Base-by-base conservation (phyloP, 441 rosid species). In the Melastoma candidum region DNA sequence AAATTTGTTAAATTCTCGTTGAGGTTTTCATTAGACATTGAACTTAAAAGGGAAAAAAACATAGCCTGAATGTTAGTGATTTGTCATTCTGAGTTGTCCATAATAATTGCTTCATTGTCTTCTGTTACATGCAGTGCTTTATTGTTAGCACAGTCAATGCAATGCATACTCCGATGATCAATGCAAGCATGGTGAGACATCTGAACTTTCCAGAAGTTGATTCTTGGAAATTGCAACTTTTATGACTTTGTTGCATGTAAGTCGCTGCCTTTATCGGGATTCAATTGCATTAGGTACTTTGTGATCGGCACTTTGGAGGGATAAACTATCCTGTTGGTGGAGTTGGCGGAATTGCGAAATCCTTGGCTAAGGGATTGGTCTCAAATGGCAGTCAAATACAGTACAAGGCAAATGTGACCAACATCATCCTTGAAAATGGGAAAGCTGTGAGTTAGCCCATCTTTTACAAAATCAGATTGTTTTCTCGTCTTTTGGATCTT, bases 251-350 rank as follows among this genome's bases (percentile, higher is more conserved):
- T 17, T 17, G 22, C 22, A 17, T 17, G 22, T 17, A 17, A 17
- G 22, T 17, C 1, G 22, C 22, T 17, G 22, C 22, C 22, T 17
- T 47, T 45, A 45, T 60, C 49, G 44, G 53, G 56, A 36, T 52
- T 50, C 3, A 49, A 44, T 63, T 65, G 64, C 64, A 54, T 65
- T 76, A 88, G 97, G 97, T 93, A 71, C 71, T 93, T 26, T 93
- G 98, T 70, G 97, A 93, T 68, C 80, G 98, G 63, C 98, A 88
- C 76, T 93, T 85, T 68, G 98, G 98, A 54, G 97, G 98, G 44
- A 88, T 93, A 66, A 88, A 88, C 72, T 88, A 93, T 61, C 97
- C 95, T 26, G 84, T 85, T 62, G 96, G 98, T 66, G 96, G 98
- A 36, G 86, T 92, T 66, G 98, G 98, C 68, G 86, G 86, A 64